Conservation (phyloP, 2,329 filamentous ascomycete genomes). For the Saccharata proteae region DNA sequence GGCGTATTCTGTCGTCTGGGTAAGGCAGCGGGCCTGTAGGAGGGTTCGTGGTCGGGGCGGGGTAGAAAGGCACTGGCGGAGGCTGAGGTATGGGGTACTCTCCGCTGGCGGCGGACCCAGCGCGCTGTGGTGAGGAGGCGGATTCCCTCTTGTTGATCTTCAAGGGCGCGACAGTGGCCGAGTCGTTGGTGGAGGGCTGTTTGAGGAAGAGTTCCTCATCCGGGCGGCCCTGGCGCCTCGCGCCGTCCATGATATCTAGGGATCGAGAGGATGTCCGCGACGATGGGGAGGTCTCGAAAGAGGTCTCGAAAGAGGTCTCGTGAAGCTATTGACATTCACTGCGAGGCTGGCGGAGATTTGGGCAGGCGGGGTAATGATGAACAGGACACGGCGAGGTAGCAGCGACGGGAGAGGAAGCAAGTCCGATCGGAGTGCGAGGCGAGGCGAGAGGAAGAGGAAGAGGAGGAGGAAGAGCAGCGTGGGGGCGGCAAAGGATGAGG, state of each 20-base stretch:
- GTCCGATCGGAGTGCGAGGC: too few species aligned
- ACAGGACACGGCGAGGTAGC: too few species aligned
- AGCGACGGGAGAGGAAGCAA: too few species aligned
- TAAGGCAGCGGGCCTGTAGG: slow-evolving; percentile 33
- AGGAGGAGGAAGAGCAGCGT: too few species aligned
- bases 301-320: too few species aligned
- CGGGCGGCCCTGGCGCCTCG: slow-evolving; percentile 49
- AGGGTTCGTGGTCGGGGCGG: slow-evolving; percentile 39
- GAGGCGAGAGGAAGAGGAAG: too few species aligned
- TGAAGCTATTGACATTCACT: too few species aligned
- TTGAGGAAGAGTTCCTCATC: slow-evolving; percentile 76
- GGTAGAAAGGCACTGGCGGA: slow-evolving; percentile 51
- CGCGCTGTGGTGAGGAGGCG: slow-evolving; percentile 38
- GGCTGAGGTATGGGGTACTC: slow-evolving; percentile 19
- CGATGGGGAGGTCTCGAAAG: too few species aligned
- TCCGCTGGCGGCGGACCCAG: slow-evolving; percentile 54
- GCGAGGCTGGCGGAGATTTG: too few species aligned
- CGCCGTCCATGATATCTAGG: slow-evolving; percentile 36
- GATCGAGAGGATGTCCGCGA: too few species aligned
- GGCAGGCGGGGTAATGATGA: too few species aligned
- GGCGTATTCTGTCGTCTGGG: slow-evolving; percentile 29
- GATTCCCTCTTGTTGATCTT: slow-evolving; percentile 67
- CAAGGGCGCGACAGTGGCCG: slow-evolving; percentile 71
- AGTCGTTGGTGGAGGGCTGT: slow-evolving; percentile 30
- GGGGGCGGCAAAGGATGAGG: too few species aligned